These are phyloP conservation scores for Cladosporium sp. DNA, from an alignment of 2,329 filamentous ascomycete species.

Conservation along the genomic window DNA sequence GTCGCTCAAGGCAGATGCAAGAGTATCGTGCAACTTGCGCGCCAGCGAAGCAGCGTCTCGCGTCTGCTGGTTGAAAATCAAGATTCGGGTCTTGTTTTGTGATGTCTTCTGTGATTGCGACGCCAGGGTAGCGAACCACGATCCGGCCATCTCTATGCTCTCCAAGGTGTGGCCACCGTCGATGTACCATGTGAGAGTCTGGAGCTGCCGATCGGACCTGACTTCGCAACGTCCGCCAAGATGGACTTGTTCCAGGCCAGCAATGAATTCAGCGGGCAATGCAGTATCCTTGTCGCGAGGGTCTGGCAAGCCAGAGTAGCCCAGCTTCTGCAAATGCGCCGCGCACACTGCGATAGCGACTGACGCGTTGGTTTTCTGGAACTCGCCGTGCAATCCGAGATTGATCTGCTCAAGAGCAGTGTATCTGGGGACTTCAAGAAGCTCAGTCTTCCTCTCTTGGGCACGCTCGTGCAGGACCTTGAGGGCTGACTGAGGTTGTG, in stretches of 20 bases:
- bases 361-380: constrained; percentile 58
- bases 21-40: constrained; percentile 53
- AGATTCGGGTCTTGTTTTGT: constrained; percentile 42
- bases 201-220: constrained; percentile 44
- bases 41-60: constrained; percentile 66
- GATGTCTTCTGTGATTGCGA: constrained; percentile 27
- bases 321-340: constrained; percentile 48
- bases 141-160: constrained; percentile 67
- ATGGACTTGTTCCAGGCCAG: constrained; percentile 59
- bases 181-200: constrained; percentile 64
- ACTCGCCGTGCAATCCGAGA: constrained; percentile 55
- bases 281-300: constrained; percentile 33
- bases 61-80: constrained; percentile 93
- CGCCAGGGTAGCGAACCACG: constrained; percentile 60
- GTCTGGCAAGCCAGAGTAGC: constrained; percentile 36
- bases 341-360: constrained; percentile 54
- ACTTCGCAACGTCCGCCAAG: constrained; percentile 75
- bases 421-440: constrained; percentile 46
- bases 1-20: constrained; percentile 38
- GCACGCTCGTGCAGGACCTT: constrained; percentile 52
- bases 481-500: constrained; percentile 50
- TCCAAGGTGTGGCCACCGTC: constrained; percentile 86
- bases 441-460: constrained; percentile 40
- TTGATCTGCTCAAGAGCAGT: constrained; percentile 43
- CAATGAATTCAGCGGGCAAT: constrained; percentile 56